Evolutionary conservation across 331 rosid genomes (phyloP).

Genomic region (Saraca asoca): DNA sequence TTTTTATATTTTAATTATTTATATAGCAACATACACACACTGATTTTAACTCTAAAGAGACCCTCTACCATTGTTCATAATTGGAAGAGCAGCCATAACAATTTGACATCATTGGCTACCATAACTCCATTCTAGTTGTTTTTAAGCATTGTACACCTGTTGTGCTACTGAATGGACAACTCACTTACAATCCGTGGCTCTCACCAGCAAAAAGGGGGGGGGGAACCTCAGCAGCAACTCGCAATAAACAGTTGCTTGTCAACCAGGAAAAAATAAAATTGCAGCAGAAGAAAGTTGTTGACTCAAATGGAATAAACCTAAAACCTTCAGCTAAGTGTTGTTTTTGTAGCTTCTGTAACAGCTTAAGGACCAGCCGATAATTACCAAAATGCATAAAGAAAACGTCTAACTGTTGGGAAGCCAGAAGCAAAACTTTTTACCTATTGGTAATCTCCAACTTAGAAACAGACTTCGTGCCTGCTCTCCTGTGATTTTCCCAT

Average conservation of each 20-base stretch:
- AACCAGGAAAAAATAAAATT: neutral
- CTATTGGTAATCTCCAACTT: conserved; percentile 98
- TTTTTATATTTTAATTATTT: too few species aligned
- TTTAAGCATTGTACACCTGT: conserved; percentile 2
- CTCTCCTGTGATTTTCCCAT: conserved; percentile 93
- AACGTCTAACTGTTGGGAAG: conserved; percentile 8
- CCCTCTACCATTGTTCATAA: conserved; percentile 20
- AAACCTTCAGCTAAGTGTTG: conserved; percentile 26
- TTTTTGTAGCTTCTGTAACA: conserved; percentile 8
- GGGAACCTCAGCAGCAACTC: neutral
- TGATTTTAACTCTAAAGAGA: neutral
- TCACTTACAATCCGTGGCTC: neutral
- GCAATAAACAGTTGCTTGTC: conserved; percentile 18
- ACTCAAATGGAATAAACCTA: conserved; percentile 26
- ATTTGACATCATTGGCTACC: neutral
- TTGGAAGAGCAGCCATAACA: neutral
- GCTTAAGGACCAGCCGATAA: conserved; percentile 24
- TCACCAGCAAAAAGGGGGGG: conserved; percentile 6
- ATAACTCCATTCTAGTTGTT: neutral
- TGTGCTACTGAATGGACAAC: neutral
- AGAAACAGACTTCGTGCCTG: conserved; percentile 91
- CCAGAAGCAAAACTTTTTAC: conserved; percentile 42
- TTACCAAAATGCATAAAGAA: conserved; percentile 25
- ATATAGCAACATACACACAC: neutral
- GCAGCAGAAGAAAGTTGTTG: neutral